Evolutionary conservation across 2,329 filamentous ascomycete genomes (phyloP), one percentile per base, ranked within the genome.

Genomic region (Aureobasidium lini): DNA sequence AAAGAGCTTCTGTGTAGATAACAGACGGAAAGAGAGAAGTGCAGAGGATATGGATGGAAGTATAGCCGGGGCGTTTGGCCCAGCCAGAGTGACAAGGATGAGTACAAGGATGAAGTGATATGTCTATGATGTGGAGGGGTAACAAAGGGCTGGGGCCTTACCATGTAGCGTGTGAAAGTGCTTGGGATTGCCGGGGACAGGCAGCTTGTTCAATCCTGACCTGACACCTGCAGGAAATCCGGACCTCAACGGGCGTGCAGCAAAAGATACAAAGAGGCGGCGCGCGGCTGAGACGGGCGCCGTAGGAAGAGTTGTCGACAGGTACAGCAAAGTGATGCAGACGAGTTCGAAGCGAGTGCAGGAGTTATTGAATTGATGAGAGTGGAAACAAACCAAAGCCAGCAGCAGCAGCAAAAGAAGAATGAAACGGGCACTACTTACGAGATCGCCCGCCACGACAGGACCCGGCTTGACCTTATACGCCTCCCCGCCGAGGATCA

Each of bases 381-480:
- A 43, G 36, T 48, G 15, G 54, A 40, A 57, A 50, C 47, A 37
- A 37, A 16, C 5, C 31, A 50, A 37, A 37, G 39, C 6, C 23
- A 49, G 23, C 37, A 48, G 42, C 32, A 48, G 40, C 39, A 53
- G 23, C 47, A 44, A 52, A 18, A 48, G 48, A 59, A 59, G 47
- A 49, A 44, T 37, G 40, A 59, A 59, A 52, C 47, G 57, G 57
- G 57, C 57, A 59, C 57, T 59, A 59, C 57, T 53, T 31, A 53
- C 57, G 23, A 44, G 57, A 59, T 59, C 57, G 57, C 40, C 57
- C 47, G 57, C 57, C 48, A 53, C 57, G 46, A 59, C 47, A 59
- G 57, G 57, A 59, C 13, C 57, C 57, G 57, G 57, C 57, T 59
- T 23, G 57, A 59, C 57, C 57, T 59, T 53, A 59, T 59, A 59